These are phyloP conservation scores for Claviceps cyperi DNA, from an alignment of 2,329 filamentous ascomycete species.

Conservation along the genomic window DNA sequence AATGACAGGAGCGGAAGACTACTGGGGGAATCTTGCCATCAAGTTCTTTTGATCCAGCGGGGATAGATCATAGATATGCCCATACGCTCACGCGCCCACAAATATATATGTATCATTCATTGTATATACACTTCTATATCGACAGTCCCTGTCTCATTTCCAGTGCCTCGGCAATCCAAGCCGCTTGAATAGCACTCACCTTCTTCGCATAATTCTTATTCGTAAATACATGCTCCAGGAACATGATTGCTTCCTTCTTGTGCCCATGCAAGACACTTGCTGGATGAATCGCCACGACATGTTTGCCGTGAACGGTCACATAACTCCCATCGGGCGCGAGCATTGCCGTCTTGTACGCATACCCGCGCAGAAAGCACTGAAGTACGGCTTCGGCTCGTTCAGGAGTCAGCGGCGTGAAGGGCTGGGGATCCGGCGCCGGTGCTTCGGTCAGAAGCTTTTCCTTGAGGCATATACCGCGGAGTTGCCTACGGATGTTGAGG, in stretches of 20 bases:
- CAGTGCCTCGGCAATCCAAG: conserved; percentile 42
- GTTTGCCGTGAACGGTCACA: conserved; percentile 43
- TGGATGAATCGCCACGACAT: conserved; percentile 47
- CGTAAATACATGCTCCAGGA: conserved; percentile 51
- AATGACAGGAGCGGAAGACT: no score
- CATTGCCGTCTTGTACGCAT: conserved; percentile 45
- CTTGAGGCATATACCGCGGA: conserved; percentile 39
- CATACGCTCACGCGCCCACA: neutral
- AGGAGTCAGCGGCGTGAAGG: conserved; percentile 38
- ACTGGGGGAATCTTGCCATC: no score
- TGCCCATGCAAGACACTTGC: conserved; percentile 47
- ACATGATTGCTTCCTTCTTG: conserved; percentile 54
- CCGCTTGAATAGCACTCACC: conserved; percentile 44
- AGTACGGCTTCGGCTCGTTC: conserved; percentile 40
- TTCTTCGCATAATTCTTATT: conserved; percentile 53
- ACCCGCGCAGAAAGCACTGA: conserved; percentile 48
- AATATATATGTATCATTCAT: neutral
- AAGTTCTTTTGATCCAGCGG: no score
- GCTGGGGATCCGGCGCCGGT: conserved; percentile 37
- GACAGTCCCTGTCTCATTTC: conserved; percentile 11
- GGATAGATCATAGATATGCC: neutral
- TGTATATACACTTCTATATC: neutral
- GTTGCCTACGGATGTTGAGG: conserved; percentile 45
- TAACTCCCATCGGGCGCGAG: conserved; percentile 47
- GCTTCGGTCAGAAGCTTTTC: conserved; percentile 33